Evolutionary conservation across 176 grass and related monocot genomes (phyloP), one percentile per base, ranked within the genome.

Genomic region (Oryza meyeriana): DNA sequence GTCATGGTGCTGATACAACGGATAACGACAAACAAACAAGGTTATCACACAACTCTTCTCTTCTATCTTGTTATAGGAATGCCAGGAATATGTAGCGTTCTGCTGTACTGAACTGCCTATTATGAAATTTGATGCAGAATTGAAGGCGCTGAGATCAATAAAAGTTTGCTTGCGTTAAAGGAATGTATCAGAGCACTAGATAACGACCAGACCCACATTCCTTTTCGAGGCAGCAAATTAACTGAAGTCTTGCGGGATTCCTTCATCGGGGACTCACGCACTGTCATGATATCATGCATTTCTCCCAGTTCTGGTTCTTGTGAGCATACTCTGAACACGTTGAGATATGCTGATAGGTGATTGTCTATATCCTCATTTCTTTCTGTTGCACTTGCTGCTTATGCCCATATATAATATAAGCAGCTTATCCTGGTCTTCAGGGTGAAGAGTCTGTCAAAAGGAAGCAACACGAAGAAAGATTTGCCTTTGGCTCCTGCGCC

Each of bases 251-350:
- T 99, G 75, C 86, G 97, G 52, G 97, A 99, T 72, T 99, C 97
- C 0, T 99, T 99, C 61, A 93, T 96, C 64, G 97, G 97, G 45
- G 85, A 99, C 30, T 99, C 97, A 13, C 87, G 91, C 63, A 99
- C 97, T 80, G 97, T 99, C n/a, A 96, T 99, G 97, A 99, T 96
- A 78, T 96, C 97, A 75, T 99, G 97, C 74, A 94, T 99, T 85
- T 99, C 97, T 34, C 97, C 97, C 66, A 99, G 91, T 83, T 96
- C 97, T 69, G 97, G 97, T 18, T 99, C 97, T 74, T 99, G 97
- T 52, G 97, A 99, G 83, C 93, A 99, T 83, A 99, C 97, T 33
- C 87, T 99, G 75, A 99, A 99, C 84, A 99, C 97, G 39, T 48
- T 99, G 72, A 88, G 97, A 95, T 99, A 99, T 85, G 97, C 97